phyloP scores from a whole-genome alignment of 345 rosid genomes.

The Excoecaria cochinchinensis region DNA sequence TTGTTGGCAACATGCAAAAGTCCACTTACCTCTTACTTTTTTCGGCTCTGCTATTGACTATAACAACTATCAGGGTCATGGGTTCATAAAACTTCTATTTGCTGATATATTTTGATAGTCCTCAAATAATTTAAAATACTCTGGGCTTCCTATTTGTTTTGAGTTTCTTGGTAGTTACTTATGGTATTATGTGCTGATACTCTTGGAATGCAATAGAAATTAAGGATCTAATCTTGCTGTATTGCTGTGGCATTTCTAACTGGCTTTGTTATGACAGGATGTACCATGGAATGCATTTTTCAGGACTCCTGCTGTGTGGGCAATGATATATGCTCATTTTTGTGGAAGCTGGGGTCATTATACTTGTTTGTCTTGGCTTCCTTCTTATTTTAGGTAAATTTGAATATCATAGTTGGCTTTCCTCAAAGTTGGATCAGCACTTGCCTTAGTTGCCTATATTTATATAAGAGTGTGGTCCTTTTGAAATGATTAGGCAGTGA shows the following conservation, averaged over 20 bases:
- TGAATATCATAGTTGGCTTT: not conserved
- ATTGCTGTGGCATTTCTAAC: slow-evolving; percentile 15
- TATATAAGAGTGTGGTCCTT: not conserved
- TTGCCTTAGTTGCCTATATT: slow-evolving; percentile 4
- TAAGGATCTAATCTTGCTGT: not conserved
- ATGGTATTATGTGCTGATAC: not conserved
- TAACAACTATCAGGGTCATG: not conserved
- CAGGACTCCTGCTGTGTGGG: slow-evolving; percentile 72
- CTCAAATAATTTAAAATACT: not conserved
- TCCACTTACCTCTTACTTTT: not conserved
- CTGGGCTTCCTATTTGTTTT: not conserved
- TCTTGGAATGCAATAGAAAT: not conserved
- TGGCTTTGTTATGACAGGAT: slow-evolving; percentile 50
- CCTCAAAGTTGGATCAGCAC: not conserved
- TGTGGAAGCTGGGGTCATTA: slow-evolving; percentile 99
- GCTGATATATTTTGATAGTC: not conserved
- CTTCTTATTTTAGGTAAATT: slow-evolving; percentile 80
- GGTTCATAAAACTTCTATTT: not conserved
- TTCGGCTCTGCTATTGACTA: not conserved
- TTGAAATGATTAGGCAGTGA: not conserved
- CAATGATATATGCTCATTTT: slow-evolving; percentile 93
- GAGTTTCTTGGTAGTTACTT: not conserved
- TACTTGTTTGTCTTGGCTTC: slow-evolving; percentile 94
- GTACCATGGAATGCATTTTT: slow-evolving; percentile 90
- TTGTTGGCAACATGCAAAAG: not conserved